Conservation (phyloP, 352 stramenopile species). For the Pythium folliculosum region DNA sequence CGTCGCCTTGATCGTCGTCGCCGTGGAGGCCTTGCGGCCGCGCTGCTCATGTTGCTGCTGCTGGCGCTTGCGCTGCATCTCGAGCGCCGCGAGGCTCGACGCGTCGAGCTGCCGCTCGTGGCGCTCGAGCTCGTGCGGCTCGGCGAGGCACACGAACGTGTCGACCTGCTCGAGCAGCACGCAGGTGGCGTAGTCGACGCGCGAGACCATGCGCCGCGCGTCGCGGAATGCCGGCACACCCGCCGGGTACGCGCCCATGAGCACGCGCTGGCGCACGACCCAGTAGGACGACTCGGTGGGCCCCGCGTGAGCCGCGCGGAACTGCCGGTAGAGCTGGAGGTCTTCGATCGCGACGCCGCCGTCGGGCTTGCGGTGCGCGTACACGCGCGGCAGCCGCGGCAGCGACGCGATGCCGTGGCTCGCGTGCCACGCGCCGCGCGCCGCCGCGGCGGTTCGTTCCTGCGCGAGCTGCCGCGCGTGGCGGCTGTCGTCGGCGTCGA, state of each 20-base stretch:
- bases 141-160: conserved; percentile 68
- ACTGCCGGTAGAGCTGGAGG: conserved; percentile 59
- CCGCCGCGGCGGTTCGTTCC: background rate
- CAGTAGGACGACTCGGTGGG: conserved; percentile 75
- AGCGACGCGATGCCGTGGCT: conserved; percentile 60
- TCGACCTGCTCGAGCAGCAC: conserved; percentile 65
- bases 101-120: conserved; percentile 24
- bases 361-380: conserved; percentile 35
- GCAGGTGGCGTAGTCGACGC: conserved; percentile 55
- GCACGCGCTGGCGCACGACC: conserved; percentile 57
- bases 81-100: conserved; percentile 13
- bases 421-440: conserved; percentile 53
- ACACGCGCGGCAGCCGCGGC: conserved; percentile 48
- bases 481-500: background rate
- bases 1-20: background rate
- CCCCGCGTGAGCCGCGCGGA: conserved; percentile 59
- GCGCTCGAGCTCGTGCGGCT: conserved; percentile 37
- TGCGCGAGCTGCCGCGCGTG: background rate
- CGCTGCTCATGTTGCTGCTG: background rate
- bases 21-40: background rate
- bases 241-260: conserved; percentile 56
- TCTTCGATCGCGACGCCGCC: conserved; percentile 60
- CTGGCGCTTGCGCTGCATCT: conserved; percentile 11
- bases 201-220: conserved; percentile 44
- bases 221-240: conserved; percentile 45